These are phyloP conservation scores for Globisporangium carolinianum DNA, from an alignment of 352 stramenopile species.

Conservation along the genomic window DNA sequence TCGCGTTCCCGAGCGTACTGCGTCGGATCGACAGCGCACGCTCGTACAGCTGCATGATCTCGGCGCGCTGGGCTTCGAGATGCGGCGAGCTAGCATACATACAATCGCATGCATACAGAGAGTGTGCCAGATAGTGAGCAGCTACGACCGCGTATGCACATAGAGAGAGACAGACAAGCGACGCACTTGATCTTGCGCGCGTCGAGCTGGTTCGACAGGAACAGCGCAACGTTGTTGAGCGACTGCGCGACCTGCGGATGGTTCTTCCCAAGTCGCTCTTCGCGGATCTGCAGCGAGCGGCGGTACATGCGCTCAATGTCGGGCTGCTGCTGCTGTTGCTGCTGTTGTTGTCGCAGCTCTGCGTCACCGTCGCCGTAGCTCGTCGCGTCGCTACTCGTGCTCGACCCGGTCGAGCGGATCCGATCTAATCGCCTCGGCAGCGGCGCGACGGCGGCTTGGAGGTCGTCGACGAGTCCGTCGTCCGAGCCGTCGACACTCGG, in stretches of 20 bases:
- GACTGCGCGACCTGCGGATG: constrained; percentile 77
- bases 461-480: constrained; percentile 7
- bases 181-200: constrained; percentile 43
- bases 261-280: constrained; percentile 50
- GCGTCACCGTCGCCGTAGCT: constrained; percentile 1
- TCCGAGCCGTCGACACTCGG: constrained; percentile 13
- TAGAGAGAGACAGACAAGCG: neutral
- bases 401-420: constrained; percentile 8
- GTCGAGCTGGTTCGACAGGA: constrained; percentile 61
- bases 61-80: constrained; percentile 24
- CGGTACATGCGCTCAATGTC: constrained; percentile 76
- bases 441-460: neutral
- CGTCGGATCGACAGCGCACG: constrained; percentile 62
- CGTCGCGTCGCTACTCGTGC: constrained; percentile 7
- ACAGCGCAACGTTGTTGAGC: constrained; percentile 75
- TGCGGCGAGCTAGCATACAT: constrained; percentile 3
- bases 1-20: constrained; percentile 64
- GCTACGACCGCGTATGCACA: neutral
- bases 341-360: constrained; percentile 9
- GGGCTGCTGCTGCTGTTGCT: constrained; percentile 14
- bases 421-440: neutral
- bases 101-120: neutral
- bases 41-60: constrained; percentile 63
- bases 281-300: constrained; percentile 67
- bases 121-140: neutral